Percentiles rank a stretch among this genome's conserved stretches.
Evolutionary conservation across 345 rosid genomes (phyloP).

Genomic region (Rhodomyrtus tomentosa): DNA sequence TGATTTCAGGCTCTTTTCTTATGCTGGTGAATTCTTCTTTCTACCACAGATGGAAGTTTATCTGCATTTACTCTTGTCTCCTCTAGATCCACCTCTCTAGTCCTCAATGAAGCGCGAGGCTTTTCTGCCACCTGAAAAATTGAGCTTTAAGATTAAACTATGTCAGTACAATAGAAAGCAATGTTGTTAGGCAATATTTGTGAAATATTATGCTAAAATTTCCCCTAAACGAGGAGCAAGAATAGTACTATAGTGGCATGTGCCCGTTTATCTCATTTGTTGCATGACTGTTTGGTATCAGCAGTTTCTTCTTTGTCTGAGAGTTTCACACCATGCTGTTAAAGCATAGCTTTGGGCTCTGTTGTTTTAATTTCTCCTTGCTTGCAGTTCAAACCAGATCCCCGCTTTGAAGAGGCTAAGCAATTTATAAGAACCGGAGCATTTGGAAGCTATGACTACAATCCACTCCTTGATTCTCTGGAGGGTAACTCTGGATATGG

Average conservation of each 20-base stretch:
- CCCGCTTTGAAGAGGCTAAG: slow-evolving; percentile 94
- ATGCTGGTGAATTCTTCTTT: neutral
- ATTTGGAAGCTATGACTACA: slow-evolving; percentile 85
- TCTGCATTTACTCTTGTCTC: neutral
- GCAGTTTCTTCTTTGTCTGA: neutral
- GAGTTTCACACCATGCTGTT: neutral
- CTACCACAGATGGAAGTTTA: neutral
- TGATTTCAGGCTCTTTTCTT: neutral
- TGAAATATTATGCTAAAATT: neutral
- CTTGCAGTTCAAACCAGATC: slow-evolving; percentile 84
- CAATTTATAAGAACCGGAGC: slow-evolving; percentile 74
- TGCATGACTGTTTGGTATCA: neutral
- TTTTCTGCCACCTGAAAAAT: neutral
- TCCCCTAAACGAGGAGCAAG: neutral
- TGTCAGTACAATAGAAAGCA: neutral
- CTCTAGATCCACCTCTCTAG: neutral
- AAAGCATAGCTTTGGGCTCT: neutral
- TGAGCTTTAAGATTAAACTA: neutral
- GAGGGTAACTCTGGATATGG: slow-evolving; percentile 93
- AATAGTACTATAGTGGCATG: neutral
- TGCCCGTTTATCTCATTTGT: neutral
- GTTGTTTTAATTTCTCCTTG: neutral
- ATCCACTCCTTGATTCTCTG: slow-evolving; percentile 81
- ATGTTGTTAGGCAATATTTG: neutral
- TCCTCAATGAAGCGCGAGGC: neutral